Evolutionary conservation across 495 filamentous ascomycete species (phyloP), one percentile per base, ranked within the genome.

Genomic region (Amniculicola lignicola): DNA sequence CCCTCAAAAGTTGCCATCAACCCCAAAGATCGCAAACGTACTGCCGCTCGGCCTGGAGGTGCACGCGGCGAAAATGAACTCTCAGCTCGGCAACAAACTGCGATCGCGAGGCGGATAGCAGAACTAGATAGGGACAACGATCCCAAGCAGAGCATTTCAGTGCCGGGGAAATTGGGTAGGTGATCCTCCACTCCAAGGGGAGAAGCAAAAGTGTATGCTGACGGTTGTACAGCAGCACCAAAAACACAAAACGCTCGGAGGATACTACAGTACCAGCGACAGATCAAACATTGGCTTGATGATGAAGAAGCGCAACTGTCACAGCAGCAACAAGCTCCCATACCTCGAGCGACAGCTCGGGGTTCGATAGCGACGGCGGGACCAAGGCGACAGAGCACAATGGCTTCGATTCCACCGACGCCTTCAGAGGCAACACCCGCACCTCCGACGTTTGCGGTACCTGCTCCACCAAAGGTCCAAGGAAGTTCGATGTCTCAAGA

Each of bases 61-160:
- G 67, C 69, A 25, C 70, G 69, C 53, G 62, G 77, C 57, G 72
- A 70, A 9, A 79, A 77, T 48, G 80, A 86, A 40, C 79, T 88
- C 29, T 85, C 85, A 12, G 81, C 88, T 2, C 77, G 87, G 31
- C 87, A 93, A 69, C 82, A 87, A 51, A 84, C 84, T 27, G 89
- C 87, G 36, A 81, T 89, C 38, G 72, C 86, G 23, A 82, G 89
- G 38, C 86, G 89, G 48, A 74, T 96, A 31, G 83, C 85, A 23
- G 85, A 86, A 5, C 75, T 96, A n/a, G 86, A 94, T 57, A 78
- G 79, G 27, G 90, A 96, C 65, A 89, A 84, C 57, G 78, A 86
- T 56, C 75, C 75, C 22, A 88, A 93, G 67, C 83, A 82, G 1
- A 69, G 75, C 10, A 89, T 95, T 37, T 72, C 82, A 0, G 72